Conservation (phyloP, 2,329 filamentous ascomycete genomes). For the Kalmusia sp. region DNA sequence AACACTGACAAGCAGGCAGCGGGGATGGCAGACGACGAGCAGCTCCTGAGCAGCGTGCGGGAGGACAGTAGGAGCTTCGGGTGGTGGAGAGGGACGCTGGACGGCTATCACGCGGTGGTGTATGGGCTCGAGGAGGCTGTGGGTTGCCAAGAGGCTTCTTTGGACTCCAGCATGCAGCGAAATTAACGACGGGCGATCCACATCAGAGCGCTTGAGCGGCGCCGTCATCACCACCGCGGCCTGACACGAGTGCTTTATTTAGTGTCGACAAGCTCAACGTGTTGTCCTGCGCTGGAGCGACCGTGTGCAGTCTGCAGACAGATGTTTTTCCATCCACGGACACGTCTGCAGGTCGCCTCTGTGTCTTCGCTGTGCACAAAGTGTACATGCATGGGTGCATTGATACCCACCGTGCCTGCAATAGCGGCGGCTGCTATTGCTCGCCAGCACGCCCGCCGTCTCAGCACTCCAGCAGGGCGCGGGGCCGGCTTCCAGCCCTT, state of each 20-base stretch:
- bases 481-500: not conserved
- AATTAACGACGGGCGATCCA: conserved; percentile 4
- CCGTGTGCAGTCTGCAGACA: no score
- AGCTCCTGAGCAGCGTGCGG: not conserved
- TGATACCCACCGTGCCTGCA: no score
- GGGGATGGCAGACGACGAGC: not conserved
- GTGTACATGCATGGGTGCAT: no score
- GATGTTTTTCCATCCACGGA: no score
- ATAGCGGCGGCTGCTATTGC: conserved; percentile 6
- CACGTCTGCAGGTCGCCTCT: no score
- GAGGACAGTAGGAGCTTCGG: not conserved
- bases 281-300: no score
- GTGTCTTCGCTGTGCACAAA: not conserved
- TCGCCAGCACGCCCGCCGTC: no score
- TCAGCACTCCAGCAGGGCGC: no score
- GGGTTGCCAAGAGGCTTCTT: conserved; percentile 1
- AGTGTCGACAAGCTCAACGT: no score
- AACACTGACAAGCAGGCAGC: conserved; percentile 27
- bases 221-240: not conserved
- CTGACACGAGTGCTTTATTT: not conserved
- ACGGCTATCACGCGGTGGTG: conserved; percentile 7
- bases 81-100: conserved; percentile 3
- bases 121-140: conserved; percentile 3
- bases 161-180: not conserved
- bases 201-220: not conserved